Percentiles rank a stretch among this genome's conserved stretches.
Conservation (phyloP, 345 rosid genomes). For the Rhizophora apiculata region DNA sequence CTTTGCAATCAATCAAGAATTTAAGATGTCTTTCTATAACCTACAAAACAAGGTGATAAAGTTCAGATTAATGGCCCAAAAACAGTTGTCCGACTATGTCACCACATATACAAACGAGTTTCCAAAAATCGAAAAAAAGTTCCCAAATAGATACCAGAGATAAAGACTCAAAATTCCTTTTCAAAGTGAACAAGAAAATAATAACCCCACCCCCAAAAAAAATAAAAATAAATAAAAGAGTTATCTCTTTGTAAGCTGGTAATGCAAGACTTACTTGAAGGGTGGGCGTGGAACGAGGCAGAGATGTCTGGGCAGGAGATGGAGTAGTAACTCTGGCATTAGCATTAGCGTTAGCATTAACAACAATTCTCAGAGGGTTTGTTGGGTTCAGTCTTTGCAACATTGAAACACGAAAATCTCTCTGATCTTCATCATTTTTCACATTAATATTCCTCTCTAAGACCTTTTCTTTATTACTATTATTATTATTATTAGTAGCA, state of each 20-base stretch:
- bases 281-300: slow-evolving; percentile 76
- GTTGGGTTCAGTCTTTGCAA: slow-evolving; percentile 70
- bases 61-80: not conserved
- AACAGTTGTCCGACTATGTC: not conserved
- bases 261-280: slow-evolving; percentile 52
- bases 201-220: not conserved
- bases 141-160: too few species aligned
- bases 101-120: too few species aligned
- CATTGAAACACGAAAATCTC: slow-evolving; percentile 44
- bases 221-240: not conserved
- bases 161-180: not conserved
- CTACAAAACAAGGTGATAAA: slow-evolving; percentile 14
- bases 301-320: slow-evolving; percentile 39
- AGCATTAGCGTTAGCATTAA: slow-evolving; percentile 49
- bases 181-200: not conserved
- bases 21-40: slow-evolving; percentile 16
- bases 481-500: slow-evolving; percentile 26
- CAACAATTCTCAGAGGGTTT: slow-evolving; percentile 70
- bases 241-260: not conserved
- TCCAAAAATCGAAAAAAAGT: too few species aligned
- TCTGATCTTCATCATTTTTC: slow-evolving; percentile 3
- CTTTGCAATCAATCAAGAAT: slow-evolving; percentile 5
- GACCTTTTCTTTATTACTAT: slow-evolving; percentile 8
- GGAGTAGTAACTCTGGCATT: slow-evolving; percentile 53
- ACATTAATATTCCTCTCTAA: not conserved